Evolutionary conservation across 2,329 filamentous ascomycete genomes (phyloP).

Genomic region (Penicillium janthinellum): DNA sequence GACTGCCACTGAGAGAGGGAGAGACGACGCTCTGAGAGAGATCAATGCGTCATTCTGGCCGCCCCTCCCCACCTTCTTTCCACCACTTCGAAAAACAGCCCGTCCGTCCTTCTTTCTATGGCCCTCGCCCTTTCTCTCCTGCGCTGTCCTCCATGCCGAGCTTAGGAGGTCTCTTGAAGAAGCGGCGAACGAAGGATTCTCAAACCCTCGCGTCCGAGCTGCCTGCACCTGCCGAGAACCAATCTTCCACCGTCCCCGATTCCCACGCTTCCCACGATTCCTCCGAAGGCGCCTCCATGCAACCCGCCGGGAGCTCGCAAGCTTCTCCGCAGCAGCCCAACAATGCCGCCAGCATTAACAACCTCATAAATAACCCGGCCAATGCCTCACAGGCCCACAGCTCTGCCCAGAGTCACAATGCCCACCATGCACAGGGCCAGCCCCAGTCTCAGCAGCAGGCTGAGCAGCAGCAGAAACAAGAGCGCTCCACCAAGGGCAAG

Average conservation of each 20-base stretch:
- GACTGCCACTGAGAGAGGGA: too few species aligned
- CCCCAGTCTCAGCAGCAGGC: constrained; percentile 6
- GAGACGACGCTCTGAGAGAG: not conserved
- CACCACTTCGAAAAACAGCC: constrained; percentile 16
- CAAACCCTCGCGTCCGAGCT: constrained; percentile 56
- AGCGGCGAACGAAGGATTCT: constrained; percentile 96
- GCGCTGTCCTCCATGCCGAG: constrained; percentile 71
- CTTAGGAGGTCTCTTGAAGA: constrained; percentile 88
- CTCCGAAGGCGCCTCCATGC: constrained; percentile 39
- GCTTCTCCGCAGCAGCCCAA: constrained; percentile 56
- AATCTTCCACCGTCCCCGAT: constrained; percentile 29
- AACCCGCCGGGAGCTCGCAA: constrained; percentile 38
- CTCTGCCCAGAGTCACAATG: not conserved
- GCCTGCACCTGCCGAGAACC: constrained; percentile 30
- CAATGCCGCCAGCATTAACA: constrained; percentile 78
- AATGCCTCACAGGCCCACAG: constrained; percentile 25
- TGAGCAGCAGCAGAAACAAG: constrained; percentile 10
- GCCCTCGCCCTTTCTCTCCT: constrained; percentile 23
- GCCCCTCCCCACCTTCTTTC: constrained; percentile 26
- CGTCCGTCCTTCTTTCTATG: constrained; percentile 32
- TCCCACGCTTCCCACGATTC: constrained; percentile 28
- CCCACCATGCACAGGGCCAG: constrained; percentile 25
- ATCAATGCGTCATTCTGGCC: constrained; percentile 32
- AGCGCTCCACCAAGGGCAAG: constrained; percentile 88
- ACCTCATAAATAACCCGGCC: constrained; percentile 71